Base-by-base conservation (phyloP, 2,329 filamentous ascomycete genomes). In the Orbilia ellipsospora region DNA sequence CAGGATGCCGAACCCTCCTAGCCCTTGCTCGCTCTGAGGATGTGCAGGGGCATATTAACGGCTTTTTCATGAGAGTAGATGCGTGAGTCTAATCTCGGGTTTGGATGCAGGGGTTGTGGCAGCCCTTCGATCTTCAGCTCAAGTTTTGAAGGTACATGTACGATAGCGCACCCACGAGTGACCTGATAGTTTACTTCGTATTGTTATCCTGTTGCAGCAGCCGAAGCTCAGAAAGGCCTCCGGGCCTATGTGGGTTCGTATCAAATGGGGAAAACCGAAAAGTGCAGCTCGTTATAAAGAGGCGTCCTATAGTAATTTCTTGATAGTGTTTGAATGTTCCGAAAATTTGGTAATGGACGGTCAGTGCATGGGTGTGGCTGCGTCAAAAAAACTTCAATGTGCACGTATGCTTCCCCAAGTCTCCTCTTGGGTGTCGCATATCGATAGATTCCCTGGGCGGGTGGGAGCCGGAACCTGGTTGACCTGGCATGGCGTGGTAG, bases 301-400 rank as follows among this genome's bases (percentile, higher is more conserved):
- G 62, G 69, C 62, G 69, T 73, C 42, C 42, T 73, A 73, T 67
- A 62, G 69, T 26, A 73, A 73, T 73, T 63, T 73, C 69, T 66
- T 20, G 69, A 66, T 61, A 61, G 40, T 61, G 40, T 57, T 64
- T 26, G 51, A 36, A 36, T 6, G n/a, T 23, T 31, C 18, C 26
- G 36, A 18, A 40, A n/a, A 42, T 42, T 48, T 52, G 26, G 51
- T 62, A 31, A 48, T 45, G 56, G 61, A 18, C 23, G 40, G 57
- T 28, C 54, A 63, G 57, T 28, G 57, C 56, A 57, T 55, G 64
- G 56, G 20, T 70, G 57, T 50, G 23, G 55, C 55, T 45, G 55
- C 16, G 31, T 59, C 55, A 59, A 44, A 59, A 44, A 59, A 59
- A 44, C 31, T 18, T 40, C 20, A 56, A 45, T 36, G 48, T 55